Base-by-base conservation (phyloP, 2,329 filamentous ascomycete species). In the Penicillium sp. region DNA sequence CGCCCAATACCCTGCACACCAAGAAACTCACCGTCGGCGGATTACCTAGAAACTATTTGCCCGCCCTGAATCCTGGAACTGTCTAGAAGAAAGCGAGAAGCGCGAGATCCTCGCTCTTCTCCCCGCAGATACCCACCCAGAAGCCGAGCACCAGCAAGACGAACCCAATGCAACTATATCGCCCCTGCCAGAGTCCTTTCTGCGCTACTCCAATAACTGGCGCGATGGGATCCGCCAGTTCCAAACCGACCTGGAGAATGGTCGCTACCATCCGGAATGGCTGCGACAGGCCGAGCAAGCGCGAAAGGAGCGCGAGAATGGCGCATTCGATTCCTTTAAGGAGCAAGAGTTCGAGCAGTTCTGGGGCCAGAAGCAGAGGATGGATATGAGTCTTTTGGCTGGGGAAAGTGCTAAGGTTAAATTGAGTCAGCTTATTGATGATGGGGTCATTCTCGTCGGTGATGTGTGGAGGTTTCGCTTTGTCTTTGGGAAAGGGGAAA, bases 241-340 rank as follows among this genome's bases (percentile, higher is more conserved):
- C 65, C 79, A 85, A 64, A 66, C 78, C 3, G 83, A 87, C 59
- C 73, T 87, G 1, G 68, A 68, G 19, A 73, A 78, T 23, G 86
- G 86, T 2, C 78, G 77, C 46, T 80, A 85, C 59, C 79, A 81
- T n/a, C 79, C 81, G 9, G 75, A 76, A 47, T 88, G 84, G 84
- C 75, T 82, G 54, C 72, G 71, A 2, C 74, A 83, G 52, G 85
- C 85, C 13, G 71, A 77, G 29, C 68, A 76, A 59, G 85, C 86
- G 1, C 78, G 79, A 47, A 64, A 76, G 47, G 75, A 81, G 56
- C 77, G 85, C 10, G 75, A 74, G 1, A 71, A 73, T 0, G 86
- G 86, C 0, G 75, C 77, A 6, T 88, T 82, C 57, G 83, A 88
- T 60, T 71, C 72, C 5, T 84, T 80, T 71, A 81, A 85, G 66